Base-by-base conservation (phyloP, 2,329 filamentous ascomycete species). In the Epichloe gansuensis region DNA sequence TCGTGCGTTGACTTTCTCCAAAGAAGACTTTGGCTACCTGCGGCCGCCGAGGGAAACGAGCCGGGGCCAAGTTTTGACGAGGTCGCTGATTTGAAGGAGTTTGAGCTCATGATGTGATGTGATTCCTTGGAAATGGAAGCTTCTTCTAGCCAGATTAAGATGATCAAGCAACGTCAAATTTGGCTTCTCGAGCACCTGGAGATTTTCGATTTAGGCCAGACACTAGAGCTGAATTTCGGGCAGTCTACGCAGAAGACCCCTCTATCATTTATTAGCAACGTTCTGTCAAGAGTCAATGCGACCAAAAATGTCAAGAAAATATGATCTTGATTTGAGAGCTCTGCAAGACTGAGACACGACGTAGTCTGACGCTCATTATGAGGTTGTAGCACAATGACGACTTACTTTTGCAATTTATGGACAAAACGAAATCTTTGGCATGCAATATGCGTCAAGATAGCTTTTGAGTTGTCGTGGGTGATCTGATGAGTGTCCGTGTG, bases 1-100 rank as follows among this genome's bases (percentile, higher is more conserved):
- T 61, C 91, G 82, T 52, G 83, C 78, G 62, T 87, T 86, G 48
- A 85, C 75, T 66, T 90, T 93, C 49, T 91, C 88, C 37, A 88
- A 75, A 88, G 71, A 41, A 84, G 72, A 41, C 81, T 81, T 54
- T 85, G 81, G 61, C 75, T 85, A 60, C 70, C 81, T 23, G 80
- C 73, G 51, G 77, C 67, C 57, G 73, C 67, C 56, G 69, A 59
- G 59, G 74, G 61, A 62, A 72, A 68, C 56, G 65, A 66, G 54
- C 69, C 68, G 62, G 74, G 72, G 62, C 71, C 76, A 55, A 73
- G 69, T 69, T 80, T 84, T 31, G 73, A 67, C 56, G 70, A 65
- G 59, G 74, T 68, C 56, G 71, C 72, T 54, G 74, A 59, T 62
- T 81, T 83, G 59, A 70, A 65, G 52, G 70, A 67, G 59, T 66